Evolutionary conservation across 257 asterid genomes (phyloP).

Genomic region (Plectranthus barbatus): DNA sequence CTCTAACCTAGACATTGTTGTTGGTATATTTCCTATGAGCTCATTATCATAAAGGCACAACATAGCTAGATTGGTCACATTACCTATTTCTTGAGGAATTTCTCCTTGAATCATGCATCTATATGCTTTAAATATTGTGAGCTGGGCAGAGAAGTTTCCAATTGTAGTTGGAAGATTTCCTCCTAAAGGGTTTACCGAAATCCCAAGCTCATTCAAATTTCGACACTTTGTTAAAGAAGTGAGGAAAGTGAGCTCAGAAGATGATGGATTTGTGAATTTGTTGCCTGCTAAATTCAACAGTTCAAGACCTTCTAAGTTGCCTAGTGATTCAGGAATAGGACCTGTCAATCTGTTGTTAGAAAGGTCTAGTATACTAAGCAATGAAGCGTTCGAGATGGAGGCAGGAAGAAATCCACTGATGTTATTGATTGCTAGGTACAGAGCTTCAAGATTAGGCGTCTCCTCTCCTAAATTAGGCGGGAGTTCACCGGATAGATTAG

Average conservation of each 20-base stretch:
- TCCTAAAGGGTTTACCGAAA: neutral
- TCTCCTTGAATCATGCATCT: neutral
- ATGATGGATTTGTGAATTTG: neutral
- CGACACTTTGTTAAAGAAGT: conserved; percentile 10
- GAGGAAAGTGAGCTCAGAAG: neutral
- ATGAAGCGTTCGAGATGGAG: conserved; percentile 15
- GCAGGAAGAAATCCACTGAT: conserved; percentile 13
- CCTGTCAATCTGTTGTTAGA: conserved; percentile 1
- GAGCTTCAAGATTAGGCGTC: conserved; percentile 18
- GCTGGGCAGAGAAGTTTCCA: conserved; percentile 5
- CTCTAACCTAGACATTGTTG: neutral
- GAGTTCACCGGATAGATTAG: conserved; percentile 14
- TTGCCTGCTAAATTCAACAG: neutral
- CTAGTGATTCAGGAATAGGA: conserved; percentile 7
- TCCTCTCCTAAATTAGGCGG: conserved; percentile 13
- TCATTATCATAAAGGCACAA: neutral
- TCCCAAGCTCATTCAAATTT: neutral
- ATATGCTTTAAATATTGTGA: neutral
- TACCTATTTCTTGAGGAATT: conserved; percentile 12
- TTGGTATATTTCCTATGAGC: neutral
- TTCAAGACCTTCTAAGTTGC: conserved; percentile 1
- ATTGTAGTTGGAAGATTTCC: conserved; percentile 2
- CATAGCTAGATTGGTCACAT: conserved; percentile 1
- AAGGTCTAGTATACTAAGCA: neutral
- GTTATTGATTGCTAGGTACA: conserved; percentile 11